These are phyloP conservation scores for Boletellus sp. DNA, from an alignment of 1,284 basidiomycete species.

Conservation along the genomic window DNA sequence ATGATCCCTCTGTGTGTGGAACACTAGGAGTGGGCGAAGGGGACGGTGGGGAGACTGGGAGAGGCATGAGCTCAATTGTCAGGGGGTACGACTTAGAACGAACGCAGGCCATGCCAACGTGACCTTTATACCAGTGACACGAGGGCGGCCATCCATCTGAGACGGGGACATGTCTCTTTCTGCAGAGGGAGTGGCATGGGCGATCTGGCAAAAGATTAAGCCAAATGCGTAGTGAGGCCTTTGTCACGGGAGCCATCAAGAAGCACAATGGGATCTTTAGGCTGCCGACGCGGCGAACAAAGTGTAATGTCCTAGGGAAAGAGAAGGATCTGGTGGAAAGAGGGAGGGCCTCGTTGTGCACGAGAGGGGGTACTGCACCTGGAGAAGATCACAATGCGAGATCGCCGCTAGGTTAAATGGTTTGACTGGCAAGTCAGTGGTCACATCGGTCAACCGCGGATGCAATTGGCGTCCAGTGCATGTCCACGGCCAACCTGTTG, in stretches of 20 bases:
- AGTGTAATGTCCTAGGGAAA: constrained; percentile 11
- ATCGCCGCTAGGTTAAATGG: constrained; percentile 25
- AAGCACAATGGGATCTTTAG: constrained; percentile 21
- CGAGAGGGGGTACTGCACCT: constrained; percentile 11
- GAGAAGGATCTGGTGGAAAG: constrained; percentile 10
- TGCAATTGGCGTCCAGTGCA: constrained; percentile 1
- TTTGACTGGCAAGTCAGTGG: constrained; percentile 19
- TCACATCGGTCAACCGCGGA: constrained; percentile 22
- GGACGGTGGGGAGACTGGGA: constrained; percentile 5
- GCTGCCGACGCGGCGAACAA: constrained; percentile 10
- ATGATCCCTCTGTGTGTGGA: constrained; percentile 23
- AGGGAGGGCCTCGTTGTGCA: constrained; percentile 15
- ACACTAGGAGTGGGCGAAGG: constrained; percentile 5
- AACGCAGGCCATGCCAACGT: constrained; percentile 1
- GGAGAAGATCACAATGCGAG: constrained; percentile 27
- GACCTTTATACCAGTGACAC: constrained; percentile 24
- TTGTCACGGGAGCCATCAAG: constrained; percentile 30
- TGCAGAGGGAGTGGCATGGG: constrained; percentile 13
- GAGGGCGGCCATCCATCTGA: constrained; percentile 22
- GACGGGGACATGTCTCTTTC: constrained; percentile 16
- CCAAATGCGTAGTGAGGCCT: constrained; percentile 20
- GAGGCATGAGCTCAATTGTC: constrained; percentile 22
- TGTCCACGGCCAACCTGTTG: constrained; percentile 19
- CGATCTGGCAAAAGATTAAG: constrained; percentile 27
- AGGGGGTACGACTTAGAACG: not conserved